phyloP scores from a whole-genome alignment of 768 basidiomycete species.

The Mycena epipterygia region DNA sequence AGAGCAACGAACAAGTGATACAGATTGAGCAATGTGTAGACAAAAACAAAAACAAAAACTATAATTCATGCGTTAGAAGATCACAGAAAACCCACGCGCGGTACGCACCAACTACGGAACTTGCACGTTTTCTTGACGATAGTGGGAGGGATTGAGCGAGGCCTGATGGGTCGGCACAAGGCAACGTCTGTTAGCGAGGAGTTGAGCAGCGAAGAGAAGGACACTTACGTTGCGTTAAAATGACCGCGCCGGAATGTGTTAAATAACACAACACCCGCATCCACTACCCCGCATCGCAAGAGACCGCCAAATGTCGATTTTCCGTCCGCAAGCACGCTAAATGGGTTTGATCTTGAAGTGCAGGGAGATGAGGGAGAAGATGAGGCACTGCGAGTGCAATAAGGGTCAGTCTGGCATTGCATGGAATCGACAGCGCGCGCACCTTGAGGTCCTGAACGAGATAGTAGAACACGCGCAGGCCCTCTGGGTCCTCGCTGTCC shows the following conservation, averaged over 20 bases:
- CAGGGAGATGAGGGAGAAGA: constrained; percentile 97
- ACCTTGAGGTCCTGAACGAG: constrained; percentile 98
- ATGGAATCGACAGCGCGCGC: constrained; percentile 35
- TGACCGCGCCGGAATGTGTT: not conserved
- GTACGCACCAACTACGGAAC: constrained; percentile 50
- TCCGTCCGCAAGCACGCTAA: constrained; percentile 51
- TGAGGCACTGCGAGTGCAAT: constrained; percentile 78
- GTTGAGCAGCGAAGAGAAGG: constrained; percentile 10
- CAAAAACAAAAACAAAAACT: constrained; percentile 9
- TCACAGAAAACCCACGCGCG: not conserved
- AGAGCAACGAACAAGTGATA: constrained; percentile 19
- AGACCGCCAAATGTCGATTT: constrained; percentile 33
- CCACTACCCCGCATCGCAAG: constrained; percentile 29
- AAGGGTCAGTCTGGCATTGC: too few species aligned
- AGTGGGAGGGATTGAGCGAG: constrained; percentile 29
- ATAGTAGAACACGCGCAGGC: constrained; percentile 98
- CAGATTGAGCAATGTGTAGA: constrained; percentile 29
- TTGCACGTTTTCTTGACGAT: constrained; percentile 60
- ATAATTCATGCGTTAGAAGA: not conserved
- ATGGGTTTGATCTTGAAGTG: constrained; percentile 99
- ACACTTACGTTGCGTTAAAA: constrained; percentile 19
- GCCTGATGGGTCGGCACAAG: constrained; percentile 19
- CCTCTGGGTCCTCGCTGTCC: constrained; percentile 97
- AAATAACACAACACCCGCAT: constrained; percentile 22
- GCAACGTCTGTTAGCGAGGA: constrained; percentile 9